Evolutionary conservation across 2,329 filamentous ascomycete genomes (phyloP).

Genomic region (Penicillium sp.): DNA sequence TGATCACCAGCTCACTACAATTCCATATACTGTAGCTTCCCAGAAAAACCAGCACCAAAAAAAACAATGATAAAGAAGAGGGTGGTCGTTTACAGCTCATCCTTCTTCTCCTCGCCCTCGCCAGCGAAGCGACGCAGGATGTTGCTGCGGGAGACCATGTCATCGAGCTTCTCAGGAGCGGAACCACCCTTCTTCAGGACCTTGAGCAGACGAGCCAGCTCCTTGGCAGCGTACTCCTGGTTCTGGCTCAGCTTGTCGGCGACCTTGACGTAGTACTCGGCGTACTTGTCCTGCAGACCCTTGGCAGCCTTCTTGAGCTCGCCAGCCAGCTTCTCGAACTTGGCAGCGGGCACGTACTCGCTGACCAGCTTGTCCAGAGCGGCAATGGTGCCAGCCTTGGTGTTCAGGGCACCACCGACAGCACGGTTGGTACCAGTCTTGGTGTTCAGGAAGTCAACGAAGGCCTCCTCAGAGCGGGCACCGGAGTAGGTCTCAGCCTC

Average conservation of each 20-base stretch:
- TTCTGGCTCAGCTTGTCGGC: constrained; percentile 81
- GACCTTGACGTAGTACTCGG: constrained; percentile 91
- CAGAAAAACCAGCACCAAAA: background rate
- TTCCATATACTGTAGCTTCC: background rate
- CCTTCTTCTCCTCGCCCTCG: constrained; percentile 64
- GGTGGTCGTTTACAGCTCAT: constrained; percentile 62
- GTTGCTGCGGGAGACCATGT: constrained; percentile 83
- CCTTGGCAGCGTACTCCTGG: constrained; percentile 79
- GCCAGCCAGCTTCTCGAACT: constrained; percentile 64
- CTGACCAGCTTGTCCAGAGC: constrained; percentile 73
- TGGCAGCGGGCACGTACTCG: constrained; percentile 65
- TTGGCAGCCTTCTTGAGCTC: constrained; percentile 73
- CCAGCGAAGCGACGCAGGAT: constrained; percentile 77
- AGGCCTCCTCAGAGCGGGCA: constrained; percentile 72
- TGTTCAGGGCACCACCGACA: constrained; percentile 76
- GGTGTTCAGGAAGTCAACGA: constrained; percentile 81
- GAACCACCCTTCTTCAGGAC: constrained; percentile 85
- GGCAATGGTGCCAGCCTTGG: constrained; percentile 77
- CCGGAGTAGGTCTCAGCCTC: constrained; percentile 71
- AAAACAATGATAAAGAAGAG: constrained; percentile 19
- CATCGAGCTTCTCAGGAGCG: constrained; percentile 82
- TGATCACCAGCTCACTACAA: background rate
- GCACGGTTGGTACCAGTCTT: constrained; percentile 85
- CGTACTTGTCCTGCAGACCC: constrained; percentile 74
- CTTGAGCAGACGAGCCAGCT: constrained; percentile 75